These are phyloP conservation scores for Geotrichum cucujoidarum DNA, from an alignment of 1,139 yeast species.

Conservation along the genomic window DNA sequence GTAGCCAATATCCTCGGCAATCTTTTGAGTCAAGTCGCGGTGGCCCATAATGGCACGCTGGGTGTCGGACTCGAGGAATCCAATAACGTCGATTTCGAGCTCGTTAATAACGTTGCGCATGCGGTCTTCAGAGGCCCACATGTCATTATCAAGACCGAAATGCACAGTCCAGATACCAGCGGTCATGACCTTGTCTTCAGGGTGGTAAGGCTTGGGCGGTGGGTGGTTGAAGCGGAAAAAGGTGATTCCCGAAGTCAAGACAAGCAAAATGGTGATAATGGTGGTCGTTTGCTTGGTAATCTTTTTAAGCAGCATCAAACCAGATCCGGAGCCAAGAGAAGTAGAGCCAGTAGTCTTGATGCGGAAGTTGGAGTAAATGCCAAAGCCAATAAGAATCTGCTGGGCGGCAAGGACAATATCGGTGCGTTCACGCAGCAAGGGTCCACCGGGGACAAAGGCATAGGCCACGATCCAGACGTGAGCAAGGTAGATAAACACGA, in stretches of 20 bases:
- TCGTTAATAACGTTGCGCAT: slow-evolving; percentile 80
- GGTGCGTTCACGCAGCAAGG: slow-evolving; percentile 77
- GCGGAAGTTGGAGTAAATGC: slow-evolving; percentile 30
- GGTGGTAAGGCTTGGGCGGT: slow-evolving; percentile 69
- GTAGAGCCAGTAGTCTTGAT: slow-evolving; percentile 20
- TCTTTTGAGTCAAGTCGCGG: slow-evolving; percentile 83
- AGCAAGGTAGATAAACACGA: slow-evolving; percentile 59
- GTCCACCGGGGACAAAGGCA: slow-evolving; percentile 96
- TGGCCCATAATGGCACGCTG: slow-evolving; percentile 93
- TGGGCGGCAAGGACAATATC: slow-evolving; percentile 61
- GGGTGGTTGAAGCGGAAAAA: slow-evolving; percentile 55
- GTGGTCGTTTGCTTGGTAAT: slow-evolving; percentile 30
- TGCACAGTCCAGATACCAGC: slow-evolving; percentile 99
- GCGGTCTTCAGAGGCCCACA: slow-evolving; percentile 95
- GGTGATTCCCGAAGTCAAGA: slow-evolving; percentile 42
- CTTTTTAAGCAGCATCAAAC: slow-evolving; percentile 25
- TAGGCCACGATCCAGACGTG: slow-evolving; percentile 98
- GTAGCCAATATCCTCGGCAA: slow-evolving; percentile 92
- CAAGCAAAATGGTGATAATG: slow-evolving; percentile 30
- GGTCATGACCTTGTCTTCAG: slow-evolving; percentile 68
- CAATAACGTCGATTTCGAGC: slow-evolving; percentile 85
- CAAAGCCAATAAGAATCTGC: slow-evolving; percentile 43
- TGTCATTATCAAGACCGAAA: slow-evolving; percentile 92
- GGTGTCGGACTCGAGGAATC: slow-evolving; percentile 86
- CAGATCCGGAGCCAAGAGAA: slow-evolving; percentile 22